Conservation (phyloP, 2,329 filamentous ascomycete species). For the Sphaerostilbella broomeana region DNA sequence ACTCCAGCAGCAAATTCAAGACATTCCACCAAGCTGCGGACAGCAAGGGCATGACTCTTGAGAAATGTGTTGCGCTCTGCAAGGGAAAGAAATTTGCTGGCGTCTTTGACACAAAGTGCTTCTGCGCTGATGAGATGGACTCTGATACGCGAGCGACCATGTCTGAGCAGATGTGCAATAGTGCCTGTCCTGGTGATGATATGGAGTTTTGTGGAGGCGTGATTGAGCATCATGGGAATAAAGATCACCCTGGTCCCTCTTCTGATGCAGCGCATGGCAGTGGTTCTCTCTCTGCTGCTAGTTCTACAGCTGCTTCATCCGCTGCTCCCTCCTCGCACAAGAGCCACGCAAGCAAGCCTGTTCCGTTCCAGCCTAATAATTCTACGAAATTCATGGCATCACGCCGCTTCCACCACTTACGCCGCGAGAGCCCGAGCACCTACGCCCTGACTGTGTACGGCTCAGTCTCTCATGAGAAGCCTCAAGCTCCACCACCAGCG, state of each 20-base stretch:
- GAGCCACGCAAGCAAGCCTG: too few relatives aligned
- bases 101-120: constrained; percentile 36
- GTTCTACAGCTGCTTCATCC: not conserved
- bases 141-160: constrained; percentile 31
- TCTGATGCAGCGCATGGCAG: not conserved
- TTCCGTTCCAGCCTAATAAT: too few relatives aligned
- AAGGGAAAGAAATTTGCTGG: constrained; percentile 32
- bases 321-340: not conserved
- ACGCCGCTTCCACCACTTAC: not conserved
- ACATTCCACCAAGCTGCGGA: constrained; percentile 28
- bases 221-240: constrained; percentile 6
- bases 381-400: not conserved
- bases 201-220: constrained; percentile 37
- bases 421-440: constrained; percentile 13
- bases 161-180: constrained; percentile 28
- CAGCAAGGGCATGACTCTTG: constrained; percentile 32
- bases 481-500: constrained; percentile 27
- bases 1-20: constrained; percentile 29
- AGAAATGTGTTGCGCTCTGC: constrained; percentile 34
- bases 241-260: not conserved
- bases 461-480: constrained; percentile 25
- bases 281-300: not conserved
- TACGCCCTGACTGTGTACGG: constrained; percentile 40
- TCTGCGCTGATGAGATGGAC: constrained; percentile 38
- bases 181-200: constrained; percentile 36